A percentile compares a stretch with the other conserved stretches of the same genome.
phyloP scores from a whole-genome alignment of 352 stramenopile species.

The Phytopythium boreale region DNA sequence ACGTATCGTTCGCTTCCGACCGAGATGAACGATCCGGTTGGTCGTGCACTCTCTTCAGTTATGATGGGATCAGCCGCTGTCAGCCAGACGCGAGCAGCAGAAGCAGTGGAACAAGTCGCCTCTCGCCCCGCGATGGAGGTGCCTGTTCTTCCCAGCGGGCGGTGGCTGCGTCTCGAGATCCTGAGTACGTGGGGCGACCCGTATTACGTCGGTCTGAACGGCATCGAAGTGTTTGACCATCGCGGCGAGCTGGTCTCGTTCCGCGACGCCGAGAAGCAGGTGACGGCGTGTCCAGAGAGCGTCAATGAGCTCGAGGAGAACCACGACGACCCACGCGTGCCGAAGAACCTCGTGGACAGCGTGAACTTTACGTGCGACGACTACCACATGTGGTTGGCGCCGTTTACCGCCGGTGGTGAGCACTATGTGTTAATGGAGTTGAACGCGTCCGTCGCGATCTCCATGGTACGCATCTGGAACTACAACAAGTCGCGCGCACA shows the following conservation, averaged over 20 bases:
- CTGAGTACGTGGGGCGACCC: conserved; percentile 87
- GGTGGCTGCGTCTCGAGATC: conserved; percentile 70
- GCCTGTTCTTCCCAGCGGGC: conserved; percentile 60
- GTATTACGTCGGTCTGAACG: conserved; percentile 89
- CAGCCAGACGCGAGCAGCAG: not conserved
- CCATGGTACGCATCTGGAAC: conserved; percentile 91
- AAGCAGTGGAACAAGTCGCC: not conserved
- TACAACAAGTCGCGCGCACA: conserved; percentile 91
- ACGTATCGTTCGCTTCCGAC: not conserved
- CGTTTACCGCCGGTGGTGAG: conserved; percentile 49
- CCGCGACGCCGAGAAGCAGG: conserved; percentile 37
- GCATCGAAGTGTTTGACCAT: conserved; percentile 87
- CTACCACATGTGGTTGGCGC: conserved; percentile 90
- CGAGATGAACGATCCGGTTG: not conserved
- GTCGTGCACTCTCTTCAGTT: not conserved
- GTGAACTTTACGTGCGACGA: conserved; percentile 89
- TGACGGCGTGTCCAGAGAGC: conserved; percentile 64
- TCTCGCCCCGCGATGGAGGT: conserved; percentile 19
- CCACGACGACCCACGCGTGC: conserved; percentile 63
- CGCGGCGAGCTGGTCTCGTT: conserved; percentile 54
- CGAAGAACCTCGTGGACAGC: conserved; percentile 79
- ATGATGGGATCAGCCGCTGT: not conserved
- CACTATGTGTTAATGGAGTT: conserved; percentile 68
- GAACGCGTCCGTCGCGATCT: conserved; percentile 31
- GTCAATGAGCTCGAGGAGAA: conserved; percentile 92